phyloP scores from a whole-genome alignment of 441 rosid species.

The Populus hybrid region DNA sequence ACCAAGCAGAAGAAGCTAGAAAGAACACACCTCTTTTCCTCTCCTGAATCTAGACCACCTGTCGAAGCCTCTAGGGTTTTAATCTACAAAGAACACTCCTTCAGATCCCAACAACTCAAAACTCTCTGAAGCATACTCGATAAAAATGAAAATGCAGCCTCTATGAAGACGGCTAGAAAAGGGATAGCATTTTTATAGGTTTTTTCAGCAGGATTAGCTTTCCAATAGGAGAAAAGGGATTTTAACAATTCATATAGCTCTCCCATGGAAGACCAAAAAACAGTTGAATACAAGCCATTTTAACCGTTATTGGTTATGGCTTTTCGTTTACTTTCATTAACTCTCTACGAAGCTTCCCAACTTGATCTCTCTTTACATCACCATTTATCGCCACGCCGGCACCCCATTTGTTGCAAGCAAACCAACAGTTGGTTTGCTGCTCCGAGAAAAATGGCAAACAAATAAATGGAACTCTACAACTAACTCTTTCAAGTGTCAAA shows the following conservation, averaged over 20 bases:
- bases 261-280: neutral
- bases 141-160: conserved; percentile 66
- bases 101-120: conserved; percentile 62
- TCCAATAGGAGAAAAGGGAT: neutral
- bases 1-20: neutral
- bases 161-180: conserved; percentile 48
- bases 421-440: neutral
- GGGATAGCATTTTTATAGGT: neutral
- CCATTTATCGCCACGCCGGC: neutral
- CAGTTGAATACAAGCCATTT: neutral
- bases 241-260: conserved; percentile 6
- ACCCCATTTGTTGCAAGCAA: neutral
- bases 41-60: neutral
- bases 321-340: neutral
- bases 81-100: conserved; percentile 80
- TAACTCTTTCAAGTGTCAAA: neutral
- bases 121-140: conserved; percentile 45
- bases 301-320: too few species aligned
- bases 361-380: neutral
- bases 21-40: neutral
- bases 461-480: neutral
- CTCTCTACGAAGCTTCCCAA: neutral
- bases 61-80: neutral
- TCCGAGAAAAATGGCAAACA: neutral
- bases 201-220: neutral